These are phyloP conservation scores for Penicillium thymicola DNA, from an alignment of 2,329 filamentous ascomycete genomes.

Conservation along the genomic window DNA sequence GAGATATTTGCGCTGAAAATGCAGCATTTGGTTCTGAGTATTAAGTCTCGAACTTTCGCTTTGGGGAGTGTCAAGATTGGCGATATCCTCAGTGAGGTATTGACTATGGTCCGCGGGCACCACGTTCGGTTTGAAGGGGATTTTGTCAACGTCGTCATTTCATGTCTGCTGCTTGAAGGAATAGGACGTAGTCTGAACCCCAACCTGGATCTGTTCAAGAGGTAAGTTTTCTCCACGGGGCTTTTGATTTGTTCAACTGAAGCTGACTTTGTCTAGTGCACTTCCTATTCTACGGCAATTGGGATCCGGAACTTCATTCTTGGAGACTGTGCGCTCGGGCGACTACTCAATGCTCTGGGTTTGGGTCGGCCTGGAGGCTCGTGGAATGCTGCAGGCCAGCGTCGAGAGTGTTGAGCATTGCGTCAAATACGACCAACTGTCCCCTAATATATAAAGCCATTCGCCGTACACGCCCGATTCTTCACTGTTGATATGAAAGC, in stretches of 20 bases:
- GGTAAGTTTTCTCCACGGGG: constrained; percentile 43
- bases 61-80: constrained; percentile 94
- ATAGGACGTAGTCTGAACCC: constrained; percentile 88
- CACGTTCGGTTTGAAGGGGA: constrained; percentile 95
- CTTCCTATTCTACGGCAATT: constrained; percentile 87
- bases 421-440: constrained; percentile 85
- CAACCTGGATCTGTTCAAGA: constrained; percentile 78
- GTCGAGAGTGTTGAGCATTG: constrained; percentile 85
- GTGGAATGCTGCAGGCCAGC: constrained; percentile 84
- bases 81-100: constrained; percentile 85
- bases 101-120: constrained; percentile 86
- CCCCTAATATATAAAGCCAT: constrained; percentile 68
- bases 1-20: constrained; percentile 94
- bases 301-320: constrained; percentile 57
- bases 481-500: constrained; percentile 1
- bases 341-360: constrained; percentile 85
- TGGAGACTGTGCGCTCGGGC: constrained; percentile 64
- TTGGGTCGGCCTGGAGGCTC: constrained; percentile 86
- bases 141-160: constrained; percentile 97
- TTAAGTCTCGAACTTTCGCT: constrained; percentile 87
- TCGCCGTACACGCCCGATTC: not conserved
- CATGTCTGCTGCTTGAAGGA: constrained; percentile 87
- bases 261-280: constrained; percentile 54
- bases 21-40: constrained; percentile 89
- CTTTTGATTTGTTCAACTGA: not conserved